phyloP scores from a whole-genome alignment of 2,329 filamentous ascomycete species.

The Ophiostoma angusticollis region DNA sequence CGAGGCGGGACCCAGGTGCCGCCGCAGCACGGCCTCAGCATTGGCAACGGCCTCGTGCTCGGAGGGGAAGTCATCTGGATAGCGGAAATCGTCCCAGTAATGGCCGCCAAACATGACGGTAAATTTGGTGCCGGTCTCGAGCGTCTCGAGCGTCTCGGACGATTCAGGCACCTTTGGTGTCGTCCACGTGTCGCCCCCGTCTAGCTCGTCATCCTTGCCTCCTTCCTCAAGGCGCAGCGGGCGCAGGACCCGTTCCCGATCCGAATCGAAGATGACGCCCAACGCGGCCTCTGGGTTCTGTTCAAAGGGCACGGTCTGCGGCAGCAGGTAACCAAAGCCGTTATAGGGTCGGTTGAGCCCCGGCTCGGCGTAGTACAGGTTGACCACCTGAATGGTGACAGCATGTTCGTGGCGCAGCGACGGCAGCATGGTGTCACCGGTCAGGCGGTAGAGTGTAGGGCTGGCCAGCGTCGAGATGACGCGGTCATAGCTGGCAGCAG shows the following conservation, averaged over 20 bases:
- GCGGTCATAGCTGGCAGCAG: conserved; percentile 32
- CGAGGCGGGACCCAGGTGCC: conserved; percentile 58
- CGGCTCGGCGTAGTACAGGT: conserved; percentile 65
- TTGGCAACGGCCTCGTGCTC: conserved; percentile 54
- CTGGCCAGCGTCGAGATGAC: conserved; percentile 53
- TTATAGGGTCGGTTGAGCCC: conserved; percentile 45
- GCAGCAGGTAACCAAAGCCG: conserved; percentile 89
- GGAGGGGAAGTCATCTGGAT: conserved; percentile 38
- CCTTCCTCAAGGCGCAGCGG: conserved; percentile 1
- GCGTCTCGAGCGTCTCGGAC: too few species aligned
- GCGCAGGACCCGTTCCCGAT: conserved; percentile 29
- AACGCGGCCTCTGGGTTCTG: conserved; percentile 34
- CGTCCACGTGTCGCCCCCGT: too few species aligned
- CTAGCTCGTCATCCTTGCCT: too few species aligned
- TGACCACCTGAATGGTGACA: conserved; percentile 83
- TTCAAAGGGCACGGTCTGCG: conserved; percentile 37
- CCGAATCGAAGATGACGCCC: conserved; percentile 84
- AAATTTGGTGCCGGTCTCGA: conserved; percentile 76
- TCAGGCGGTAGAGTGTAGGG: conserved; percentile 25
- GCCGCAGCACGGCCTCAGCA: conserved; percentile 54
- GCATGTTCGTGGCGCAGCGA: conserved; percentile 43
- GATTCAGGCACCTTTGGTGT: too few species aligned
- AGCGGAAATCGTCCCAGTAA: conserved; percentile 55
- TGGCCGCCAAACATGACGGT: conserved; percentile 94
- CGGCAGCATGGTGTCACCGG: conserved; percentile 26